Percentiles rank a stretch among this genome's conserved stretches.
phyloP scores from a whole-genome alignment of 768 basidiomycete genomes.

The Rhodocollybia butyracea region DNA sequence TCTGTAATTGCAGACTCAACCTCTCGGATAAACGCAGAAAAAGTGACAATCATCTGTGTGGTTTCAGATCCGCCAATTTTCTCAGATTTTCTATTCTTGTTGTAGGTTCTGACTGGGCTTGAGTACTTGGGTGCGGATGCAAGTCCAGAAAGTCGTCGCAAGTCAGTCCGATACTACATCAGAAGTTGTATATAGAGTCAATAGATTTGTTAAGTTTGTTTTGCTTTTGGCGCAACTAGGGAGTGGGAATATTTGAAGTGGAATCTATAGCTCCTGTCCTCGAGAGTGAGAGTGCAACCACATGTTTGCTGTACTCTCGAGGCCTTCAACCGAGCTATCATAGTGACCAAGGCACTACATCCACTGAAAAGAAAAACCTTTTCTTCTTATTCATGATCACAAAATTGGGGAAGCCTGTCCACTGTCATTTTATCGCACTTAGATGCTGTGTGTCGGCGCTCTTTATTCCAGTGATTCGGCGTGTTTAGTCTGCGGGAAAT shows the following conservation, averaged over 20 bases:
- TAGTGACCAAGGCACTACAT: slow-evolving; percentile 3
- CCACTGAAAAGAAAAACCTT: slow-evolving; percentile 3
- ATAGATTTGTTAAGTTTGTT: not conserved
- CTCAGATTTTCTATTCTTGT: too few species aligned
- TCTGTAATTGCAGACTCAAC: too few species aligned
- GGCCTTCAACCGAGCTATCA: not conserved
- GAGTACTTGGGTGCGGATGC: too few species aligned
- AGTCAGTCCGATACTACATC: slow-evolving; percentile 2
- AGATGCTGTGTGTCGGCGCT: not conserved
- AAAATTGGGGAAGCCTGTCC: not conserved
- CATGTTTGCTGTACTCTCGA: not conserved
- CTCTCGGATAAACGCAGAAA: too few species aligned
- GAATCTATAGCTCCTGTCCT: not conserved
- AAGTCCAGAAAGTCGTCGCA: not conserved
- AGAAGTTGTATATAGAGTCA: slow-evolving; percentile 8
- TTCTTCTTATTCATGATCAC: not conserved
- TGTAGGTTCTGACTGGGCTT: too few species aligned
- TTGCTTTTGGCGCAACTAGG: not conserved
- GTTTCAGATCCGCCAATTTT: too few species aligned
- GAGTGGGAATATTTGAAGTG: not conserved
- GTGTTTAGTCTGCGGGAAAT: not conserved
- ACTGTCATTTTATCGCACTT: not conserved
- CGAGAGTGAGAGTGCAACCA: not conserved
- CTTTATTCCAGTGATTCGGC: not conserved
- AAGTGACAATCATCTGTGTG: too few species aligned